Base-by-base conservation (phyloP, 176 grass and related monocot species). In the Secale cereale region DNA sequence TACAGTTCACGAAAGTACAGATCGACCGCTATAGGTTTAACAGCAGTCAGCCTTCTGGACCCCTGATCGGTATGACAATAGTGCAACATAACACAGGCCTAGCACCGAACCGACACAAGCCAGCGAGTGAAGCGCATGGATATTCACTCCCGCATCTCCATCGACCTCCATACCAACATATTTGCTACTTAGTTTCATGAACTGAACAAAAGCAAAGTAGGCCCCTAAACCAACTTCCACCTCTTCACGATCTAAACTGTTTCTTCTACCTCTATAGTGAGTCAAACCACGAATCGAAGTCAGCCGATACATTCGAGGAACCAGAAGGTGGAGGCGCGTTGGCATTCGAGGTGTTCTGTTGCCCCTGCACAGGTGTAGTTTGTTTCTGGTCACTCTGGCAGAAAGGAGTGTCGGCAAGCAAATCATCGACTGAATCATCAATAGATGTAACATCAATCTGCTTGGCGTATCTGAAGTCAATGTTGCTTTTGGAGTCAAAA, bases 251-350 rank as follows among this genome's bases (percentile, higher is more conserved):
- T 41, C 31, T 11, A 26, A 29, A 69, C 31, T 2, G 22, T 41
- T 57, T 48, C 57, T 39, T 80, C 40, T 30, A 26, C 57, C 26
- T 80, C 52, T 81, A 92, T 0, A 94, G 54, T 7, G 88, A 94
- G 87, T 99, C 93, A 89, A 99, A 88, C 91, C 91, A 96, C 23
- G 88, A 94, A 88, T 96, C 93, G 78, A 99, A 96, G 85, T 94
- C 84, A 70, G 88, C 90, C 1, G 86, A 63, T 23, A 71, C 52
- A 56, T 92, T 91, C 54, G 71, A 73, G 39, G 65, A 60, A 0
- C 59, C 70, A 25, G 91, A 85, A 72, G 72, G 69, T 29, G 28
- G 17, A 43, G 68, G 85, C 68, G 1, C 66, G 43, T 16, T 66
- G 27, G 43, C 63, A 46, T 37, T 63, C 27, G 81, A 56, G 40